A percentile compares a stretch with the other conserved stretches of the same genome.
Evolutionary conservation across 108 stramenopile genomes (phyloP).

Genomic region (Hondaea fermentalgiana): DNA sequence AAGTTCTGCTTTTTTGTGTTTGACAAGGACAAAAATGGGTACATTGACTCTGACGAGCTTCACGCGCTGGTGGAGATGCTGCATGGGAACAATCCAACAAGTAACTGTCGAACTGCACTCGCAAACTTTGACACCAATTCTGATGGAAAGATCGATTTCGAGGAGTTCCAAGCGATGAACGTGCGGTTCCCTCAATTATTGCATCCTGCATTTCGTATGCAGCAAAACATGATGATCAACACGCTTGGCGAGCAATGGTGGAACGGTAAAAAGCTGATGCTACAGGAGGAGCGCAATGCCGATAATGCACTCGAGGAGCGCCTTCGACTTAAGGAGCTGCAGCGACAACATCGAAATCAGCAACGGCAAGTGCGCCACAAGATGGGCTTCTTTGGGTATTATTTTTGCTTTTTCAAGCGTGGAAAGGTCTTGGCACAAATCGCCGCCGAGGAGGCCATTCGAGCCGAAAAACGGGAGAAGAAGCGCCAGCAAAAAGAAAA

Average conservation of each 20-base stretch:
- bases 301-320: not conserved
- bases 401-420: conserved; percentile 5
- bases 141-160: conserved; percentile 24
- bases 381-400: conserved; percentile 14
- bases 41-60: conserved; percentile 27
- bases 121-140: not conserved
- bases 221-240: conserved; percentile 25
- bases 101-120: not conserved
- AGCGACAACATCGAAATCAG: not conserved
- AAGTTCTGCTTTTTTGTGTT: conserved; percentile 29
- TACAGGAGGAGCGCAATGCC: conserved; percentile 5
- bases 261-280: conserved; percentile 10
- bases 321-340: not conserved
- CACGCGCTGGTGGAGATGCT: conserved; percentile 21
- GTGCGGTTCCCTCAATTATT: conserved; percentile 20
- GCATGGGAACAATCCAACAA: not conserved
- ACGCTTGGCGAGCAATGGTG: conserved; percentile 34
- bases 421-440: conserved; percentile 1
- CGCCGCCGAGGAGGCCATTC: conserved; percentile 14
- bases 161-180: conserved; percentile 25
- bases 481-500: conserved; percentile 2
- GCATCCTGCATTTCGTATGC: conserved; percentile 33
- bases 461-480: not conserved
- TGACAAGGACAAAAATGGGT: conserved; percentile 33
- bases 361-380: conserved; percentile 26